Evolutionary conservation across 2,329 filamentous ascomycete species (phyloP).

Genomic region (Akanthomyces muscarius): DNA sequence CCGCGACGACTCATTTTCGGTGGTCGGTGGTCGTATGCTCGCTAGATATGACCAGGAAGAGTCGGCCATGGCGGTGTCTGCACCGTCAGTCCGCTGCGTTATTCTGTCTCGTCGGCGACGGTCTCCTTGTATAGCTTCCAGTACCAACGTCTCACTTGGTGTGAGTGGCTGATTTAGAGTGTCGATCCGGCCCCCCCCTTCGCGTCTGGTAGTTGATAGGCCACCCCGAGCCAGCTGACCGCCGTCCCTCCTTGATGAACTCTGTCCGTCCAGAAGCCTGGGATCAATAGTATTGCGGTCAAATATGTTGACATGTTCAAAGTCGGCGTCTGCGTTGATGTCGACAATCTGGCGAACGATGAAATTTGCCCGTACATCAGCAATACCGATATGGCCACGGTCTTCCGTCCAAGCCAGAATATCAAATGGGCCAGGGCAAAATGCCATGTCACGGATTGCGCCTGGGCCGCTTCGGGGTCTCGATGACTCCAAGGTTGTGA

Average conservation of each 20-base stretch:
- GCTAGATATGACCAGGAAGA: conserved; percentile 22
- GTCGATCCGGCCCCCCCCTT: conserved; percentile 35
- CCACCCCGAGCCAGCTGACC: conserved; percentile 13
- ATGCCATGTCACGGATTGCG: conserved; percentile 85
- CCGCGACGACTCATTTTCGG: conserved; percentile 26
- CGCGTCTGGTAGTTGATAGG: not conserved
- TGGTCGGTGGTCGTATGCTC: conserved; percentile 21
- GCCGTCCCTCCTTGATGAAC: conserved; percentile 34
- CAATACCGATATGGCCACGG: conserved; percentile 68
- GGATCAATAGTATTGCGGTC: conserved; percentile 54
- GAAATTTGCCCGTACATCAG: conserved; percentile 66
- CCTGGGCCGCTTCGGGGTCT: conserved; percentile 66
- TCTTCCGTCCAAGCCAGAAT: conserved; percentile 93
- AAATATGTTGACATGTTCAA: conserved; percentile 53
- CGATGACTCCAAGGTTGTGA: conserved; percentile 75
- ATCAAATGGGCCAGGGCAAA: conserved; percentile 85
- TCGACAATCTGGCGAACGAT: conserved; percentile 64
- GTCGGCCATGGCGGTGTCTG: conserved; percentile 20
- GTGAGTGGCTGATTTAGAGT: conserved; percentile 49
- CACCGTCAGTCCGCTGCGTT: conserved; percentile 26
- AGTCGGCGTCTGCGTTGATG: conserved; percentile 55
- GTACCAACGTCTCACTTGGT: conserved; percentile 50
- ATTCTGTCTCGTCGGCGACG: conserved; percentile 47
- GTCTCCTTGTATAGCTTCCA: conserved; percentile 53
- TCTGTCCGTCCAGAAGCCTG: conserved; percentile 45